Base-by-base conservation (phyloP, 139 green algal species). In the Picochlorum sp. region DNA sequence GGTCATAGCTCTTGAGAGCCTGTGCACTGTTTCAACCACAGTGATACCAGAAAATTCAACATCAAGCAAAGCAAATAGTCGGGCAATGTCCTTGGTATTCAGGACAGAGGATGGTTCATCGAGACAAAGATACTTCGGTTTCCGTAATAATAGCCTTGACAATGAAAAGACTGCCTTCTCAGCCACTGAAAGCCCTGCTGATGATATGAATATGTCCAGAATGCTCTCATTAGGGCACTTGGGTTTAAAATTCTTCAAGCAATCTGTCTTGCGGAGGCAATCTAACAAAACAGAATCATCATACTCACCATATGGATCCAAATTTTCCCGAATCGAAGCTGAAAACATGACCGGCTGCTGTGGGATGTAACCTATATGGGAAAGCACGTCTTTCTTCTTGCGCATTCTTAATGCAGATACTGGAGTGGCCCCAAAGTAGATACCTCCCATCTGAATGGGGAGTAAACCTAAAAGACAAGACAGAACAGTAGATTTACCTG, bases 281-380 rank as follows among this genome's bases (percentile, higher is more conserved):
- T 41, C 34, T 0, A 41, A 11, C 34, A 41, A 41, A 2, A 41
- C 66, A 15, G 34, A 45, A 28, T 80, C 69, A 13, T 7, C 74
- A 62, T 78, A 52, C 4, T 7, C 11, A 7, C 65, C 63, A 23
- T 66, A 24, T 0, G 82, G 86, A 67, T 92, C 83, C 47, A 92
- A 59, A 59, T 93, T 94, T 7, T 86, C 68, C 4, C 73, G 13
- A 3, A 95, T 52, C 4, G 47, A 83, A n/a, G 82, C 85, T 23
- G 68, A 51, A n/a, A 92, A 86, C 0, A 94, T 49, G 54, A 94
- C 75, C 1, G 88, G 85, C 4, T 58, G 64, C 72, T 95, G 85
- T 24, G 83, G 79, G 3, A 85, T 75, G 16, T 80, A 45, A 10
- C 70, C 76, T 13, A 89, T 51, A 0, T 56, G 51, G 4, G 26